Base-by-base conservation (phyloP, 805 yeast species). In the Suhomyces prunicola region DNA sequence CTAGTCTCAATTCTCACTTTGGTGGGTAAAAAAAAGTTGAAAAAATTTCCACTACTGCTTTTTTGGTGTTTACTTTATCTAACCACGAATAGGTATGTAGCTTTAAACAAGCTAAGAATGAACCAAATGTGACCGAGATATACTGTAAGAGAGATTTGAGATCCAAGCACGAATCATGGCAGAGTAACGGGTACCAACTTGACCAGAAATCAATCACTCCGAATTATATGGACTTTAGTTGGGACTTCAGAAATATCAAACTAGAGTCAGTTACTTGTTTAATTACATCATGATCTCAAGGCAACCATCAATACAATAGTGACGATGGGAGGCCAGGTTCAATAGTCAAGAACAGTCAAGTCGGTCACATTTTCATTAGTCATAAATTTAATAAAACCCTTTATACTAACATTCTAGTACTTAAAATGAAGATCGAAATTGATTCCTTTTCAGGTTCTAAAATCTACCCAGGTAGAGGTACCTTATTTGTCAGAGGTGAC, bases 381-480 rank as follows among this genome's bases (percentile, higher is more conserved):
- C 36, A 29, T 29, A 33, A 31, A 5, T 3, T 31, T 13, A 6
- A 6, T n/a, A 1, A 33, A 26, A 45, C 10, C 15, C 15, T 3
- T 27, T 31, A 27, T 69, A 73, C 77, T 73, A 74, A 73, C 77
- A 49, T 56, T 50, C 13, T 57, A 58, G 61, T 55, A 49, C 54
- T 51, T 61, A 79, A 72, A 82, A 94, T 94, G 99, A 94, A 94
- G 96, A 90, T 94, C 82, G 99, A 94, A 88, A 83, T 93, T 84
- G 98, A 94, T 82, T 89, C 98, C 76, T 94, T 94, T 85, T 93
- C 99, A 72, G 99, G 99, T 80, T 81, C 93, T 74, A 94, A 93
- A 84, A 93, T 94, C 86, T 94, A 93, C 96, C 99, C 99, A 85
- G 99, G 99, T 83, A 90, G 97, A 86, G 98, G 99, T 82, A 90